Conservation (phyloP, 225 moss, liverwort and hornwort genomes). For the Anthoceros angustus region DNA sequence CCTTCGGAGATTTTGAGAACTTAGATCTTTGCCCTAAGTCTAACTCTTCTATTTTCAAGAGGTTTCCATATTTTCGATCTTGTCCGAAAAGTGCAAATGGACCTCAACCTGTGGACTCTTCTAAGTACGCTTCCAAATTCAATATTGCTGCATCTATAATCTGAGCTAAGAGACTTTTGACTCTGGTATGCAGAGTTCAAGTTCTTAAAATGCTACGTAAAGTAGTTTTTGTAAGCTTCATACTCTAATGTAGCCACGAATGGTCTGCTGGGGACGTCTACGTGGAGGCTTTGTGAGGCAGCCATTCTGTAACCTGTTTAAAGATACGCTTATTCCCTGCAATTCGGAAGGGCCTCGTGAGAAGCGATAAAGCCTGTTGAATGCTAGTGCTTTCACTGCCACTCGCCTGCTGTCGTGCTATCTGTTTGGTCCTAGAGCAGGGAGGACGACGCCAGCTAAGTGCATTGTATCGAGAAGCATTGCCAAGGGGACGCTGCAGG, state of each 20-base stretch:
- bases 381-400: neutral
- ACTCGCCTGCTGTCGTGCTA: neutral
- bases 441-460: neutral
- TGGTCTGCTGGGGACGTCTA: no score
- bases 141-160: neutral
- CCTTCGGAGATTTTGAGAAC: neutral
- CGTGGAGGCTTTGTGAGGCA: no score
- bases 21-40: neutral
- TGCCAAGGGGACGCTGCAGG: neutral
- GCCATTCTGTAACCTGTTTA: neutral
- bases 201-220: neutral
- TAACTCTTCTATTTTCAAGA: neutral
- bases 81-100: neutral
- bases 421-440: neutral
- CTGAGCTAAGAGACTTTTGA: neutral
- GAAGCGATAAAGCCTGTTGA: neutral
- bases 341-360: neutral
- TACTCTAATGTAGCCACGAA: no score
- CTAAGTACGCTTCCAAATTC: neutral
- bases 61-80: neutral
- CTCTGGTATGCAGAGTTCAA: neutral
- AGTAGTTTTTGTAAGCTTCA: neutral
- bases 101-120: neutral
- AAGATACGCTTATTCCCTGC: neutral
- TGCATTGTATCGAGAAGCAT: neutral